A percentile compares a stretch with the other conserved stretches of the same genome.
phyloP scores from a whole-genome alignment of 2,329 filamentous ascomycete species.

The Annulohypoxylon truncatum region DNA sequence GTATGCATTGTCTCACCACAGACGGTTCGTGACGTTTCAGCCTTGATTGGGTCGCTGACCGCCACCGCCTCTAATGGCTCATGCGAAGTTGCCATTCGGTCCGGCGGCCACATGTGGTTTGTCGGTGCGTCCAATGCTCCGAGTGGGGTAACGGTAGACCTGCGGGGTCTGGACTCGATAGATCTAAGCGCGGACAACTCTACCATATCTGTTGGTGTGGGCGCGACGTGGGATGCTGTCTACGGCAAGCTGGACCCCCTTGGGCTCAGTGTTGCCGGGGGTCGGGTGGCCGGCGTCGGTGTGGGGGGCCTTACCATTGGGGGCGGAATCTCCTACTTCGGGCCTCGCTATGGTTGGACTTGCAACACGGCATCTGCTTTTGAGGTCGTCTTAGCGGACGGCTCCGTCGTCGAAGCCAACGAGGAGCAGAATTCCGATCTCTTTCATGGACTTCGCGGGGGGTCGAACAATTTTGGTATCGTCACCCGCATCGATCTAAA shows the following conservation, averaged over 20 bases:
- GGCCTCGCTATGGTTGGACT: conserved; percentile 31
- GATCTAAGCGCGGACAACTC: conserved; percentile 49
- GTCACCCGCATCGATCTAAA: conserved; percentile 35
- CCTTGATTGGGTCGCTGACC: too few species aligned
- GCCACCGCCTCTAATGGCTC: too few species aligned
- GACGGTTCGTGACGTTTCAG: too few species aligned
- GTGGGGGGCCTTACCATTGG: conserved; percentile 33
- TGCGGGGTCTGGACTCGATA: conserved; percentile 55
- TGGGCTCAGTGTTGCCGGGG: conserved; percentile 44
- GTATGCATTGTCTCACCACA: too few species aligned
- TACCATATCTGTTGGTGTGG: conserved; percentile 52
- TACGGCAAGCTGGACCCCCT: conserved; percentile 54
- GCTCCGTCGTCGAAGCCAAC: conserved; percentile 23
- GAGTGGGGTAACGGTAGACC: conserved; percentile 56
- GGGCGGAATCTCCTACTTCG: conserved; percentile 34
- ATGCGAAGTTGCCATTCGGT: too few species aligned
- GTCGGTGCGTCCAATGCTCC: conserved; percentile 57
- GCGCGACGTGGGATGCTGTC: conserved; percentile 58
- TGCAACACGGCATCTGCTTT: conserved; percentile 26
- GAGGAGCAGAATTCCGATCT: conserved; percentile 32
- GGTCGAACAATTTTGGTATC: conserved; percentile 42
- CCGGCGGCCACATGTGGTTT: conserved; percentile 65
- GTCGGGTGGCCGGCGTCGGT: conserved; percentile 27
- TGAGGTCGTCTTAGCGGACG: conserved; percentile 31
- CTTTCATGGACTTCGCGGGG: conserved; percentile 37